A percentile compares a stretch with the other conserved stretches of the same genome.
Conservation (phyloP, 1,284 basidiomycete species). For the Sparassis latifolia region DNA sequence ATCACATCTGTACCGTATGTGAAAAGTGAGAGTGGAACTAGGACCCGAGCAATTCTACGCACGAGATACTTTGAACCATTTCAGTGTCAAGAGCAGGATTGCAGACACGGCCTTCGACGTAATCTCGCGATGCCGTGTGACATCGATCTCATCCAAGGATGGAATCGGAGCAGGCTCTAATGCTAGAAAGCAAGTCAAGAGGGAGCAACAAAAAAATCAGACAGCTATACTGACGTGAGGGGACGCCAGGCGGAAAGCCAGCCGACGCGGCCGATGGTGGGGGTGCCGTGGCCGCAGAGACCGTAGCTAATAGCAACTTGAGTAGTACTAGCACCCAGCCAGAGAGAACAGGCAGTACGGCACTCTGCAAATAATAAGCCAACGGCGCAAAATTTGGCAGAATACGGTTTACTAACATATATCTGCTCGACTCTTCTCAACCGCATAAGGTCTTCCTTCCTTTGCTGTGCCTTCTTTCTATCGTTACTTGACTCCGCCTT, state of each 20-base stretch:
- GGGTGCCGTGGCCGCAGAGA: conserved; percentile 64
- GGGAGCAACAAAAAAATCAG: conserved; percentile 1
- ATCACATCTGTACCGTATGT: conserved; percentile 68
- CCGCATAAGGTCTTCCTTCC: conserved; percentile 74
- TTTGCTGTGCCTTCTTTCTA: conserved; percentile 59
- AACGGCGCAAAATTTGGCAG: not conserved
- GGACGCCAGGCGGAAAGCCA: conserved; percentile 61
- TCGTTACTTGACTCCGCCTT: conserved; percentile 48
- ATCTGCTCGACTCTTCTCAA: conserved; percentile 85
- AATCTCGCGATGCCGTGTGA: conserved; percentile 94
- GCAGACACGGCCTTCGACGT: conserved; percentile 96
- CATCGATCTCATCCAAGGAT: conserved; percentile 92
- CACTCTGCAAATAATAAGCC: conserved; percentile 37
- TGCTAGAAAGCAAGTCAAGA: conserved; percentile 30
- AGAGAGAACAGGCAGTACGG: conserved; percentile 76
- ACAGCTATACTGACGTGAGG: conserved; percentile 50
- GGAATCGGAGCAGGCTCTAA: conserved; percentile 59
- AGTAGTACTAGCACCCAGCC: conserved; percentile 87
- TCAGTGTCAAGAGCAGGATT: conserved; percentile 83
- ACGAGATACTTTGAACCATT: conserved; percentile 99
- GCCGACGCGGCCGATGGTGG: conserved; percentile 58
- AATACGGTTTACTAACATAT: conserved; percentile 58
- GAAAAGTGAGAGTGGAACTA: not conserved
- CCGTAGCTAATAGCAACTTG: conserved; percentile 84
- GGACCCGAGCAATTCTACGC: conserved; percentile 25